These are phyloP conservation scores for Arctostaphylos glauca DNA, from an alignment of 148 eudicot species.

Conservation along the genomic window DNA sequence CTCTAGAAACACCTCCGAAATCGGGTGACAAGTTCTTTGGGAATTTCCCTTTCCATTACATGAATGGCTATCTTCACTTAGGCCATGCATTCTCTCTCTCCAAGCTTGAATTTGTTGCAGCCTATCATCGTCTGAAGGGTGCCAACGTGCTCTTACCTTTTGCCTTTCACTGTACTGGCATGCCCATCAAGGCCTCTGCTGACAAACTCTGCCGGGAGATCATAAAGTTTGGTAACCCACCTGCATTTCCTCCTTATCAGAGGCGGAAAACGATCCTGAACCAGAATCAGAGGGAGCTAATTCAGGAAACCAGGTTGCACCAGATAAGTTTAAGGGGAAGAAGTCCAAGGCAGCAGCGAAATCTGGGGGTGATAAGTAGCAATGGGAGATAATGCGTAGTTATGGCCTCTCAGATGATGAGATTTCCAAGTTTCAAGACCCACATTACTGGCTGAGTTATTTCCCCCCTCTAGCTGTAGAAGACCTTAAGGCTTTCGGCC, in stretches of 20 bases:
- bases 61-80: conserved; percentile 87
- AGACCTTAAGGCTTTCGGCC: conserved; percentile 82
- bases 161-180: conserved; percentile 89
- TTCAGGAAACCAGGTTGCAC: conserved; percentile 41
- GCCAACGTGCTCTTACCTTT: conserved; percentile 88
- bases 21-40: conserved; percentile 83
- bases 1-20: conserved; percentile 51
- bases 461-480: conserved; percentile 82
- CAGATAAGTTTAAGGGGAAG: conserved; percentile 76
- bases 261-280: conserved; percentile 39
- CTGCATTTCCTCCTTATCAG: conserved; percentile 54
- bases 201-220: conserved; percentile 75
- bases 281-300: conserved; percentile 37
- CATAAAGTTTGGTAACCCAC: conserved; percentile 75
- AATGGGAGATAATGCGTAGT: conserved; percentile 94
- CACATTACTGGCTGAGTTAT: conserved; percentile 63
- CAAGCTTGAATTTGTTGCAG: conserved; percentile 88
- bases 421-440: conserved; percentile 63
- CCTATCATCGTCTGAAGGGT: conserved; percentile 78
- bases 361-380: conserved; percentile 63
- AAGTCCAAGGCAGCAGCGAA: conserved; percentile 83
- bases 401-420: conserved; percentile 72
- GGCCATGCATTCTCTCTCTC: conserved; percentile 91
- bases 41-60: conserved; percentile 93
- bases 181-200: conserved; percentile 96